phyloP scores from a whole-genome alignment of 2,329 filamentous ascomycete genomes.

The Arthroderma uncinatum region DNA sequence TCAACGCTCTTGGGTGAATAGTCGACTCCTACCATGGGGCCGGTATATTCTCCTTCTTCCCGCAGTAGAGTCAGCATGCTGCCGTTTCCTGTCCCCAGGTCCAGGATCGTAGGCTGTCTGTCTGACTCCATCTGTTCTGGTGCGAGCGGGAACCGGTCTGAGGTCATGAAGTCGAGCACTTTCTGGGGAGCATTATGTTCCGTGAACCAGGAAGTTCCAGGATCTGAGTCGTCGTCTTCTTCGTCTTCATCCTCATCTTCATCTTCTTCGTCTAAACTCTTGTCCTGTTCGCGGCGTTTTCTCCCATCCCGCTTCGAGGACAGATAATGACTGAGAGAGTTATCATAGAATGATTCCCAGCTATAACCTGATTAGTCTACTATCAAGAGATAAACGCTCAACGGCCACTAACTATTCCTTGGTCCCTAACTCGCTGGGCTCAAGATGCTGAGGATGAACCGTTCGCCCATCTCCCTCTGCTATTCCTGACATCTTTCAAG shows the following conservation, averaged over 20 bases:
- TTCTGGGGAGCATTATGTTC: slow-evolving; percentile 81
- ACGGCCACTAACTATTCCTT: slow-evolving; percentile 97
- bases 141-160: slow-evolving; percentile 36
- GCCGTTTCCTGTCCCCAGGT: slow-evolving; percentile 90
- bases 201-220: slow-evolving; percentile 91
- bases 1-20: slow-evolving; percentile 66
- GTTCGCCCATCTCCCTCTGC: neutral
- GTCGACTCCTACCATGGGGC: slow-evolving; percentile 73
- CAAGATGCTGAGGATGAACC: slow-evolving; percentile 51
- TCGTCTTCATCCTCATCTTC: slow-evolving; percentile 45
- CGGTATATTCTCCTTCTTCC: slow-evolving; percentile 52
- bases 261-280: slow-evolving; percentile 8
- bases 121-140: slow-evolving; percentile 20
- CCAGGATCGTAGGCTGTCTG: slow-evolving; percentile 47
- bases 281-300: slow-evolving; percentile 2
- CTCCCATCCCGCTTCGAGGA: slow-evolving; percentile 19
- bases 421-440: slow-evolving; percentile 71
- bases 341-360: slow-evolving; percentile 49
- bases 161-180: slow-evolving; percentile 57
- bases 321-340: slow-evolving; percentile 30
- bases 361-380: too few species aligned
- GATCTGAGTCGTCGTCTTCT: slow-evolving; percentile 58
- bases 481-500: neutral
- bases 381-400: too few species aligned
- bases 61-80: slow-evolving; percentile 75